phyloP scores from a whole-genome alignment of 2,329 filamentous ascomycete species.

The Hymenoscyphus repandus region DNA sequence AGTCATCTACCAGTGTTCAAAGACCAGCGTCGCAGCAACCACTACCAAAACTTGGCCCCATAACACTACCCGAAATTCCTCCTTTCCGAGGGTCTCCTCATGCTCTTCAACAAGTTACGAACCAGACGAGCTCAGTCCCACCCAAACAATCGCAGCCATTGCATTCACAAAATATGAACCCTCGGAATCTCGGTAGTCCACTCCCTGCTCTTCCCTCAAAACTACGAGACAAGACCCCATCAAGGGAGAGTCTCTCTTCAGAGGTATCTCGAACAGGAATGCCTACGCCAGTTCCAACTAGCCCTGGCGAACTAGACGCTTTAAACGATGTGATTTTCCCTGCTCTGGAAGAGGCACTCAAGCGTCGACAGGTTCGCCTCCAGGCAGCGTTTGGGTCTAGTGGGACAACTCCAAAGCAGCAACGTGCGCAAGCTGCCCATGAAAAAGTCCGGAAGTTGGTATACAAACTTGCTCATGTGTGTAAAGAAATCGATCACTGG shows the following conservation, averaged over 20 bases:
- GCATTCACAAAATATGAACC: conserved; percentile 26
- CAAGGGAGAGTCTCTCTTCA: conserved; percentile 24
- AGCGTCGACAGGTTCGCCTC: conserved; percentile 64
- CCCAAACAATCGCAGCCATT: conserved; percentile 24
- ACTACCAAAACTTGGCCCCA: conserved; percentile 31
- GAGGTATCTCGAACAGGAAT: conserved; percentile 43
- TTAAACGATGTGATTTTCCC: conserved; percentile 89
- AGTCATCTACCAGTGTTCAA: conserved; percentile 14
- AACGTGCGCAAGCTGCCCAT: conserved; percentile 67
- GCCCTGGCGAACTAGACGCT: conserved; percentile 71
- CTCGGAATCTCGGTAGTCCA: conserved; percentile 24
- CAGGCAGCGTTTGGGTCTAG: conserved; percentile 32
- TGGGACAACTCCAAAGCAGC: conserved; percentile 52
- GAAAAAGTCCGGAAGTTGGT: conserved; percentile 78
- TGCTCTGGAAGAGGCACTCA: conserved; percentile 84
- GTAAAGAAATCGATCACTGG: conserved; percentile 84
- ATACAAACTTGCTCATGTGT: conserved; percentile 74
- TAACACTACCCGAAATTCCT: conserved; percentile 34
- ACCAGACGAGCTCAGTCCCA: conserved; percentile 23
- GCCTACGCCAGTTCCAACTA: conserved; percentile 51
- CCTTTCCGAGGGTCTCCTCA: conserved; percentile 29
- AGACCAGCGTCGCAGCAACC: conserved; percentile 31
- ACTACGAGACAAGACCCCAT: conserved; percentile 29
- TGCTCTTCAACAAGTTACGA: conserved; percentile 28
- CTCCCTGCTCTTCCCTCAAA: conserved; percentile 31